Base-by-base conservation (phyloP, 768 basidiomycete genomes). In the Mrakia gelida region DNA sequence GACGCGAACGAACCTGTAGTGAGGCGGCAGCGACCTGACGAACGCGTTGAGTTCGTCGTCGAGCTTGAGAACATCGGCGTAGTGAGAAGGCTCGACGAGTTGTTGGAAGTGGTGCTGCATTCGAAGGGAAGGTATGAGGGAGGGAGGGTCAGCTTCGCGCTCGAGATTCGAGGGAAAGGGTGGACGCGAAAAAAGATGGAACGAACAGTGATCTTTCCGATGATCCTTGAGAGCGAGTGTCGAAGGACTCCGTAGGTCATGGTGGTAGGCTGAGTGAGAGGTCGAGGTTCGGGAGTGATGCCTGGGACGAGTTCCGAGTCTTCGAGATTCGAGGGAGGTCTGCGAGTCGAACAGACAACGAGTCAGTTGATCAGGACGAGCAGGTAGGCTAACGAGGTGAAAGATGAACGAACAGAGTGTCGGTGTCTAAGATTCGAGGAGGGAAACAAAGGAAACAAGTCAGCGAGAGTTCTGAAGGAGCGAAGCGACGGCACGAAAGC, bases 221-320 rank as follows among this genome's bases (percentile, higher is more conserved):
- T 95, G 79, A 95, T 91, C 54, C 87, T 86, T 43, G 93, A 92
- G 28, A 97, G 87, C 45, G 89, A 88, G 81, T 95, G 92, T 59
- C 95, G 87, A 38, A 97, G 87, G 79, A 96, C 93, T 49, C 93
- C 90, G 82, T 93, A 96, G 0, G 94, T 94, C 87, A 93, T 92
- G 21, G 86, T 87, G 0, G 94, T 96, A 1, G 95, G 94, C 38
- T 86, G 88, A 0, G 89, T 88, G 59, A 84, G 77, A 13, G 85
- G 84, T 70, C 80, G 80, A 28, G 84, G 80, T 23, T 78, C 62
- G 15, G 83, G 77, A 15, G 78, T 70, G 52, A 81, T 76, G 30
- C 81, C 80, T 0, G 81, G 76, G 18, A 77, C 79, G 32, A 83
- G 72, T 15, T 81, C 80, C 10, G 76, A 63, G 41, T 84, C 78